A percentile compares a stretch with the other conserved stretches of the same genome.
Conservation (phyloP, 1,139 yeast species). For the Taphrina populina region DNA sequence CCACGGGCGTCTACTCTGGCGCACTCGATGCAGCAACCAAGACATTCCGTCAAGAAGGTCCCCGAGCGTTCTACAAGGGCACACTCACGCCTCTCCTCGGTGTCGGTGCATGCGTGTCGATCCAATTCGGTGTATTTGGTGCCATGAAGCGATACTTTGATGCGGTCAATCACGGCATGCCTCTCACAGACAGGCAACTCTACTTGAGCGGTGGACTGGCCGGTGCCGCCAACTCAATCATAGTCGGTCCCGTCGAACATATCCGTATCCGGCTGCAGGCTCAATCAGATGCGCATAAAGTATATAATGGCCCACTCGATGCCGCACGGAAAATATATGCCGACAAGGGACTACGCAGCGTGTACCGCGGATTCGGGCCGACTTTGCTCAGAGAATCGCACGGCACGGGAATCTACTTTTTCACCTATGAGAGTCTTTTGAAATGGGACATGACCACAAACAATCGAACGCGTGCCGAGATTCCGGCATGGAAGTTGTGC, state of each 20-base stretch:
- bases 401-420: slow-evolving; percentile 79
- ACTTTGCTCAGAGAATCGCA: slow-evolving; percentile 82
- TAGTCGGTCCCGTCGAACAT: slow-evolving; percentile 74
- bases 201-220: slow-evolving; percentile 74
- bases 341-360: slow-evolving; percentile 60
- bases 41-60: slow-evolving; percentile 71
- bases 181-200: slow-evolving; percentile 55
- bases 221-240: slow-evolving; percentile 71
- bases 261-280: slow-evolving; percentile 55
- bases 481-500: slow-evolving; percentile 62
- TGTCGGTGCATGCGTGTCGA: slow-evolving; percentile 86
- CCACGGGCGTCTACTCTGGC: slow-evolving; percentile 59
- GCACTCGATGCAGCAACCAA: slow-evolving; percentile 74
- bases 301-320: slow-evolving; percentile 75
- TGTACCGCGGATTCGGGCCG: slow-evolving; percentile 84
- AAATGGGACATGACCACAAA: slow-evolving; percentile 47
- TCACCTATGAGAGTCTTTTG: slow-evolving; percentile 66
- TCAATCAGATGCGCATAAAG: slow-evolving; percentile 47
- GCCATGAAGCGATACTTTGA: slow-evolving; percentile 78
- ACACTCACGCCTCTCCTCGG: slow-evolving; percentile 83
- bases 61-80: slow-evolving; percentile 81
- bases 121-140: slow-evolving; percentile 86
- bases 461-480: slow-evolving; percentile 52
- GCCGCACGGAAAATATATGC: slow-evolving; percentile 62
- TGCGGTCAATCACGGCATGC: slow-evolving; percentile 45